Conservation (phyloP, 2,329 filamentous ascomycete genomes). For the Apiospora aurea region DNA sequence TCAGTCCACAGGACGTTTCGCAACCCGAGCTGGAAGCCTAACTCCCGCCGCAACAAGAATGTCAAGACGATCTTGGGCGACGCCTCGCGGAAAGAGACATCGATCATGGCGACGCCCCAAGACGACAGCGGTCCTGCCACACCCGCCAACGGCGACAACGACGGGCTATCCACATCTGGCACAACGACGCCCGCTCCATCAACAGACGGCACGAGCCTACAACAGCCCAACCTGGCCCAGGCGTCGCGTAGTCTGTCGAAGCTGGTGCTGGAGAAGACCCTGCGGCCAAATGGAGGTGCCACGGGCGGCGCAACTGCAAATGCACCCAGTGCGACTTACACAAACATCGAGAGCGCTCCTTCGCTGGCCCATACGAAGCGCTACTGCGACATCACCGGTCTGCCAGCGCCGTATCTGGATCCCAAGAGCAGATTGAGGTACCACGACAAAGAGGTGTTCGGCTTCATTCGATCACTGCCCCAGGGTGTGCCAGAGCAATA, state of each 20-base stretch:
- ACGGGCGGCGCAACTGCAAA: slow-evolving; percentile 46
- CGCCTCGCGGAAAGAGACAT: slow-evolving; percentile 87
- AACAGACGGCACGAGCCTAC: slow-evolving; percentile 39
- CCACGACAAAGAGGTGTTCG: slow-evolving; percentile 92
- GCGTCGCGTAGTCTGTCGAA: slow-evolving; percentile 86
- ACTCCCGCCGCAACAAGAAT: slow-evolving; percentile 97
- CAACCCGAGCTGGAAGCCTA: slow-evolving; percentile 88
- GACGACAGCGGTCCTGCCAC: slow-evolving; percentile 70
- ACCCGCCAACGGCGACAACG: slow-evolving; percentile 49
- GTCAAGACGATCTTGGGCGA: slow-evolving; percentile 96
- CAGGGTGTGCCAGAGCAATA: slow-evolving; percentile 88
- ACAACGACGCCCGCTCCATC: slow-evolving; percentile 28
- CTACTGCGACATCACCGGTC: slow-evolving; percentile 95
- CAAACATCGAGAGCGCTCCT: slow-evolving; percentile 94
- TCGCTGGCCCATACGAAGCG: slow-evolving; percentile 83
- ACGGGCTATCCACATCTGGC: slow-evolving; percentile 37
- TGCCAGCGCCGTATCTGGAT: slow-evolving; percentile 91
- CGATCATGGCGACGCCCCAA: slow-evolving; percentile 78
- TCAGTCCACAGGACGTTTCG: slow-evolving; percentile 88
- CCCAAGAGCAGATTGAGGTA: slow-evolving; percentile 95
- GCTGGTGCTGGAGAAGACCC: slow-evolving; percentile 85
- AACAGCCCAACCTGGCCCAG: slow-evolving; percentile 80
- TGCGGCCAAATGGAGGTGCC: slow-evolving; percentile 51
- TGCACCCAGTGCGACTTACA: slow-evolving; percentile 84
- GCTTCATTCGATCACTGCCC: slow-evolving; percentile 78